phyloP scores from a whole-genome alignment of 768 basidiomycete genomes.

The Royoungia palumana region DNA sequence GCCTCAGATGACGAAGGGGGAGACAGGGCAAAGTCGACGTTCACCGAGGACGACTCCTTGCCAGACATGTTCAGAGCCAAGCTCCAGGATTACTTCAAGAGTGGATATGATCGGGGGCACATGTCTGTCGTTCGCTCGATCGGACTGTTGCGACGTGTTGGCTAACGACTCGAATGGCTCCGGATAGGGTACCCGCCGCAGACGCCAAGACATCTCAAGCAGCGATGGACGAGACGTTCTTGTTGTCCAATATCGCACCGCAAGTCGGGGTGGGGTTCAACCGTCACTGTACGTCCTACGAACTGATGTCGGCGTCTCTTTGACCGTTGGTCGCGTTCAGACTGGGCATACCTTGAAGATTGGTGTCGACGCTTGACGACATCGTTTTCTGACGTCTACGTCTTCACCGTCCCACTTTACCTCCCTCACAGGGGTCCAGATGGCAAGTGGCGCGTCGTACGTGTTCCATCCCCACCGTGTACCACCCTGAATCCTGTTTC shows the following conservation, averaged over 20 bases:
- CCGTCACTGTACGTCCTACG: conserved; percentile 71
- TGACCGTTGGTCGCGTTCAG: conserved; percentile 36
- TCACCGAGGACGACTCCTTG: conserved; percentile 78
- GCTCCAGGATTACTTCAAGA: conserved; percentile 85
- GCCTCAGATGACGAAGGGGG: conserved; percentile 42
- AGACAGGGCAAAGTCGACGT: conserved; percentile 73
- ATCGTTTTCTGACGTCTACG: conserved; percentile 91
- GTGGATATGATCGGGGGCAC: conserved; percentile 95
- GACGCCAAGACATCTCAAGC: conserved; percentile 90
- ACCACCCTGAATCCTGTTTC: not conserved
- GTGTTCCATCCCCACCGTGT: conserved; percentile 29
- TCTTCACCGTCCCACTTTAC: conserved; percentile 98
- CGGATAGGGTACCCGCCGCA: conserved; percentile 85
- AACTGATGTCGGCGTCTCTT: not conserved
- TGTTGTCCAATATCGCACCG: conserved; percentile 93
- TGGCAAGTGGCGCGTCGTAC: conserved; percentile 93
- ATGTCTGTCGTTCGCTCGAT: conserved; percentile 55
- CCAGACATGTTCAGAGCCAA: conserved; percentile 78
- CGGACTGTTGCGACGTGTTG: not conserved
- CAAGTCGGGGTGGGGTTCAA: conserved; percentile 99
- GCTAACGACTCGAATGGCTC: not conserved
- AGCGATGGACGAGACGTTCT: conserved; percentile 97
- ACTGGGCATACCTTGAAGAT: conserved; percentile 96
- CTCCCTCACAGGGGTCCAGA: conserved; percentile 81
- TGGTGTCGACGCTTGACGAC: conserved; percentile 90